Evolutionary conservation across 768 basidiomycete genomes (phyloP).

Genomic region (Candolleomyces aberdarensis): DNA sequence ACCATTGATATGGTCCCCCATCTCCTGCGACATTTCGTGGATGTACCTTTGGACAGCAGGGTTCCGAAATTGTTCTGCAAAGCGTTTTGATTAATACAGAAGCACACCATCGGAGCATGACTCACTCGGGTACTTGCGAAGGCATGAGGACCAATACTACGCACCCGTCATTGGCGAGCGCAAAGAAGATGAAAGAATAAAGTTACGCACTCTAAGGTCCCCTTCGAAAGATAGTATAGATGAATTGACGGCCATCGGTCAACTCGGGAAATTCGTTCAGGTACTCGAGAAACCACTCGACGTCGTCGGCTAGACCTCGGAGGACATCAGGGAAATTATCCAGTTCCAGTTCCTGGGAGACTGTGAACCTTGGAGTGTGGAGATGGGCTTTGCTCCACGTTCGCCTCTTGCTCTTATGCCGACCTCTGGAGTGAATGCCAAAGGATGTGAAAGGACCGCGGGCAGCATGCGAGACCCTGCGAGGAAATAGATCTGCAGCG

Average conservation of each 20-base stretch:
- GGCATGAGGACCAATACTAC: slow-evolving; percentile 70
- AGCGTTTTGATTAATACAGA: neutral
- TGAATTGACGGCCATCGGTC: slow-evolving; percentile 62
- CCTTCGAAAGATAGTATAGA: slow-evolving; percentile 67
- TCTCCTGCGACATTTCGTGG: slow-evolving; percentile 67
- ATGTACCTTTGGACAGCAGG: slow-evolving; percentile 73
- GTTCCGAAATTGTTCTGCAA: slow-evolving; percentile 64
- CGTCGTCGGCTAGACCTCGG: slow-evolving; percentile 57
- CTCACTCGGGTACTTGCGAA: slow-evolving; percentile 60
- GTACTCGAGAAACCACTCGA: slow-evolving; percentile 64
- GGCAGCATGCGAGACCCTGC: slow-evolving; percentile 49
- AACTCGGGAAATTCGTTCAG: slow-evolving; percentile 81
- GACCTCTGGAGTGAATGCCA: slow-evolving; percentile 23
- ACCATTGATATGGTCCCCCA: slow-evolving; percentile 70
- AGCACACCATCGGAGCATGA: slow-evolving; percentile 1
- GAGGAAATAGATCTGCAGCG: slow-evolving; percentile 72
- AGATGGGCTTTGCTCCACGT: slow-evolving; percentile 36
- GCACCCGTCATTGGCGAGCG: neutral
- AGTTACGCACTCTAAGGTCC: slow-evolving; percentile 54
- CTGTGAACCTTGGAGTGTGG: slow-evolving; percentile 49
- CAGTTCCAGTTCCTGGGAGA: slow-evolving; percentile 55
- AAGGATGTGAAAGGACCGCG: slow-evolving; percentile 32
- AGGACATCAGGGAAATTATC: slow-evolving; percentile 68
- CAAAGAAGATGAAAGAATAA: neutral
- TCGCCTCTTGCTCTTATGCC: slow-evolving; percentile 27